Conservation (phyloP, 2,329 filamentous ascomycete genomes). For the Colletotrichum ledebouriae region DNA sequence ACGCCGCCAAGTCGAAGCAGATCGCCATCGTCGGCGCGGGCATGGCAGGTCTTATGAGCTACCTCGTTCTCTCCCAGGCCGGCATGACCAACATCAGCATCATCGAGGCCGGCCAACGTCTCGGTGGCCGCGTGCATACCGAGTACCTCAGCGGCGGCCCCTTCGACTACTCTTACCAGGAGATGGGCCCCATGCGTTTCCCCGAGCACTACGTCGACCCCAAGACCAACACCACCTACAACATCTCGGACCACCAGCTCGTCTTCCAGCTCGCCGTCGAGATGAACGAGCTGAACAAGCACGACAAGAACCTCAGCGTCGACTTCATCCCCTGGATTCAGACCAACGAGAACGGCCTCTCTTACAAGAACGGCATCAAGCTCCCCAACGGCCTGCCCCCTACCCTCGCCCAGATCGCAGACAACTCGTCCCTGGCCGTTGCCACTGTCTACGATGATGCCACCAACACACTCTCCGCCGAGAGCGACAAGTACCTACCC, state of each 20-base stretch:
- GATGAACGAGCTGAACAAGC: constrained; percentile 71
- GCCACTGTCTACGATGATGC: constrained; percentile 50
- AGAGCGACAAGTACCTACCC: constrained; percentile 53
- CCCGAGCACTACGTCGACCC: constrained; percentile 66
- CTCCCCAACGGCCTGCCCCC: constrained; percentile 66
- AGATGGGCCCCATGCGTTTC: constrained; percentile 76
- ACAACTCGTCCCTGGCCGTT: constrained; percentile 56
- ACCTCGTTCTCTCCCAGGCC: constrained; percentile 61
- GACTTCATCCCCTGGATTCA: constrained; percentile 76
- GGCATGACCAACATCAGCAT: constrained; percentile 73
- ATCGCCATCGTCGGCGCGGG: constrained; percentile 76
- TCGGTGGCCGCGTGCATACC: constrained; percentile 75
- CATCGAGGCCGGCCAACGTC: constrained; percentile 69
- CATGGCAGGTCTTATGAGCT: constrained; percentile 75
- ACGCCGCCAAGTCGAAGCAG: constrained; percentile 67
- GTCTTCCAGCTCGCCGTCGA: constrained; percentile 73
- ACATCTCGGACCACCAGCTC: constrained; percentile 74
- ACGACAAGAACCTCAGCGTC: constrained; percentile 62
- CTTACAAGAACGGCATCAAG: constrained; percentile 61
- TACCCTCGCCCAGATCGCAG: constrained; percentile 61
- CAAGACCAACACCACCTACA: constrained; percentile 66
- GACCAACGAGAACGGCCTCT: constrained; percentile 65
- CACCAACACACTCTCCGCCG: constrained; percentile 52
- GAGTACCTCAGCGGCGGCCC: constrained; percentile 71
- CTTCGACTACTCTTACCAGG: constrained; percentile 76